These are phyloP conservation scores for Aspergillus sp. DNA, from an alignment of 2,329 filamentous ascomycete genomes.

Conservation along the genomic window DNA sequence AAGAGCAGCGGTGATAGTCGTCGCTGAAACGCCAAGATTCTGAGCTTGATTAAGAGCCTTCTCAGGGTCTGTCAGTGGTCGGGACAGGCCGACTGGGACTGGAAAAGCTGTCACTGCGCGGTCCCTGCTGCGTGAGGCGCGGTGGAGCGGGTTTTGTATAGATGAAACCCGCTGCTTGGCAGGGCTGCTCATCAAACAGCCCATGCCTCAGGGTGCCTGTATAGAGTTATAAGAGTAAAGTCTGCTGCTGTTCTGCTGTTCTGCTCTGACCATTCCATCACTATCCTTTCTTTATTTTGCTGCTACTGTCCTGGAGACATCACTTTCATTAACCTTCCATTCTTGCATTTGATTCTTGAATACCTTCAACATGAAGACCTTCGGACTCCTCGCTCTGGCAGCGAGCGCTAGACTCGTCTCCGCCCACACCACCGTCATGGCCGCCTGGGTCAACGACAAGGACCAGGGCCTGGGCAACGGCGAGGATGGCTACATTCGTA, in stretches of 20 bases:
- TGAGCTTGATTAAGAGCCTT: neutral
- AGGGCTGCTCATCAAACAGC: neutral
- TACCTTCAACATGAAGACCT: constrained; percentile 19
- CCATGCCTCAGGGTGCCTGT: neutral
- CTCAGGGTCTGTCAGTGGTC: neutral
- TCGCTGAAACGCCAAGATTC: constrained; percentile 2
- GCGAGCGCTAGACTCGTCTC: constrained; percentile 20
- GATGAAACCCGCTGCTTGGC: constrained; percentile 7
- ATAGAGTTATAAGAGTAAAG: neutral
- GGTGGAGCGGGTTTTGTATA: constrained; percentile 5
- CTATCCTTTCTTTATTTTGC: neutral
- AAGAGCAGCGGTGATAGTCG: no score
- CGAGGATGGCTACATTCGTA: constrained; percentile 20
- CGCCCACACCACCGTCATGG: constrained; percentile 23
- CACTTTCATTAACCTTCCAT: constrained; percentile 3
- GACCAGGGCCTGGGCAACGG: constrained; percentile 23
- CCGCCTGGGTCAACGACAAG: constrained; percentile 24
- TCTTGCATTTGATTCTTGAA: neutral
- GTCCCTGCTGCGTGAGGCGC: neutral
- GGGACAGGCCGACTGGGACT: neutral
- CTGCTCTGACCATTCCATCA: neutral
- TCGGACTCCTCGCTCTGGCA: constrained; percentile 26
- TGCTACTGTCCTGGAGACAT: neutral
- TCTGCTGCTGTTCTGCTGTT: neutral
- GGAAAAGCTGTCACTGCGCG: neutral